These are phyloP conservation scores for Isoetes taiwanensis DNA, from an alignment of 75 land plant species.

Conservation along the genomic window DNA sequence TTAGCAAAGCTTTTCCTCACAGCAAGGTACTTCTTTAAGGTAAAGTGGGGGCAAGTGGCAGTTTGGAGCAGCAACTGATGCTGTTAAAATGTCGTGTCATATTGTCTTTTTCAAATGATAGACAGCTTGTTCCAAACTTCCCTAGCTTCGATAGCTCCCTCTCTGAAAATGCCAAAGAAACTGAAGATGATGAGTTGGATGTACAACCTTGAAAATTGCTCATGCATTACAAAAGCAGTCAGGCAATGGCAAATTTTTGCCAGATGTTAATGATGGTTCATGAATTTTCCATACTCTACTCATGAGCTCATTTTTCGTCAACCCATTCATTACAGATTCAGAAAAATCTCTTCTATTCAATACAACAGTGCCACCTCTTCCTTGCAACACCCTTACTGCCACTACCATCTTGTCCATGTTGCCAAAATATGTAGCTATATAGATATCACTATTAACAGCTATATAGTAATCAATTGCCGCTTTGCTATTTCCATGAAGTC, in stretches of 20 bases:
- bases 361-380: slow-evolving; percentile 40
- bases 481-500: slow-evolving; percentile 74
- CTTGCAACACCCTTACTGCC: slow-evolving; percentile 57
- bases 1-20: too few species aligned
- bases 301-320: slow-evolving; percentile 29
- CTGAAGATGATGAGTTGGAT: too few species aligned
- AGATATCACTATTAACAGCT: slow-evolving; percentile 69
- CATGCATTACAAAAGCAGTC: slow-evolving; percentile 62
- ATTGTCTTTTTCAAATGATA: too few species aligned
- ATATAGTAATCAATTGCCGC: slow-evolving; percentile 83
- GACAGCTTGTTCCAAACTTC: too few species aligned
- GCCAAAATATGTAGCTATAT: slow-evolving; percentile 81
- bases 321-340: slow-evolving; percentile 22
- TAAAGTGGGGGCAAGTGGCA: too few species aligned
- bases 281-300: slow-evolving; percentile 47
- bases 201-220: too few species aligned
- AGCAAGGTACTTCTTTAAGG: too few species aligned
- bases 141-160: too few species aligned
- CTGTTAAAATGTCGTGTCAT: too few species aligned
- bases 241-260: slow-evolving; percentile 53
- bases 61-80: too few species aligned
- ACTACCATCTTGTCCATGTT: slow-evolving; percentile 98
- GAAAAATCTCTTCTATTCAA: slow-evolving; percentile 51
- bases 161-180: too few species aligned
- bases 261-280: slow-evolving; percentile 32